Conservation (phyloP, 2,329 filamentous ascomycete genomes). For the Sporothrix pseudoabietina region DNA sequence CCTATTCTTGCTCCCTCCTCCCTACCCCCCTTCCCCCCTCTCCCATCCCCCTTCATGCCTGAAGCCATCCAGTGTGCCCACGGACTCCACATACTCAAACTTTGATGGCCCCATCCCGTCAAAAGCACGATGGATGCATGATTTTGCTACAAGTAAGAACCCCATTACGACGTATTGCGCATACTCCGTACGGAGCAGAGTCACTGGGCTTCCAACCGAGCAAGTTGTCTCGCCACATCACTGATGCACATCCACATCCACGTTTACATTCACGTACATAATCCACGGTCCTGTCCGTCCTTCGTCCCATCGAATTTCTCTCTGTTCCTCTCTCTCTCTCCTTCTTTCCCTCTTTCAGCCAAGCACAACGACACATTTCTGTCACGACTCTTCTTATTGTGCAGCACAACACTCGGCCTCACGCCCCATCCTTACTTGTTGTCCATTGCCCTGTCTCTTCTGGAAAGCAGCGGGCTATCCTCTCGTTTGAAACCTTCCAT, state of each 20-base stretch:
- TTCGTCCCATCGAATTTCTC: not conserved
- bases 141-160: not conserved
- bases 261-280: not conserved
- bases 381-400: not conserved
- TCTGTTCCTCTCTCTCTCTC: not conserved
- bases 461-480: slow-evolving; percentile 28
- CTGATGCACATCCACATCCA: not conserved
- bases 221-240: not conserved
- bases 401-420: not conserved
- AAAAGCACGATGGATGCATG: not conserved
- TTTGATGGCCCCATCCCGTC: not conserved
- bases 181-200: not conserved
- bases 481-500: slow-evolving; percentile 22
- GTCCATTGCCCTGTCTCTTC: slow-evolving; percentile 20
- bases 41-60: slow-evolving; percentile 8
- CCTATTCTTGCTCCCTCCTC: not conserved
- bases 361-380: not conserved
- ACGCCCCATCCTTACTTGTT: not conserved
- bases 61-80: not conserved
- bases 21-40: not conserved
- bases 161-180: not conserved
- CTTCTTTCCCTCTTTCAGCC: not conserved
- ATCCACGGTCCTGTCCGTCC: slow-evolving; percentile 7
- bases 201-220: not conserved
- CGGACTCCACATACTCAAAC: not conserved